Percentiles rank a stretch among this genome's conserved stretches.
phyloP scores from a whole-genome alignment of 257 asterid genomes.

The Dorcoceras hygrometricum region DNA sequence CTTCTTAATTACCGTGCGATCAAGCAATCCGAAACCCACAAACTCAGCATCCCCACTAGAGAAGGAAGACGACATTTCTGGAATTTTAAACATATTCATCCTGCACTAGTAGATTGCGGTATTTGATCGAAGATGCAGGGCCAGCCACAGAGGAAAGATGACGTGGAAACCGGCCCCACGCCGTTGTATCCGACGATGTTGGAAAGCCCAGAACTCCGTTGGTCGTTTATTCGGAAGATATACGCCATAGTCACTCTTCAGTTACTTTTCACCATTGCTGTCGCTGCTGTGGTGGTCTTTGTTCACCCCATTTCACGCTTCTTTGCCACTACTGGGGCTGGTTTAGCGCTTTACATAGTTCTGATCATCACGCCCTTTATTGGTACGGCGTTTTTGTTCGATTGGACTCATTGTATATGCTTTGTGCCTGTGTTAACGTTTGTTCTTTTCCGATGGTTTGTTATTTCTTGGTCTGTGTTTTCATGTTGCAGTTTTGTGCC shows the following conservation, averaged over 20 bases:
- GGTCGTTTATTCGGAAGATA: conserved; percentile 78
- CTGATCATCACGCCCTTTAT: conserved; percentile 57
- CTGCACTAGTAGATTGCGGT: neutral
- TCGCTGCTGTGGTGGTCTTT: conserved; percentile 52
- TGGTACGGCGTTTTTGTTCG: conserved; percentile 29
- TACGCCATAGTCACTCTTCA: conserved; percentile 57
- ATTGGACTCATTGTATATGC: no score
- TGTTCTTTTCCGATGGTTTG: no score
- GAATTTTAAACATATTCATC: no score
- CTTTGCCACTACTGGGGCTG: conserved; percentile 50
- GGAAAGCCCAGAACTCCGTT: conserved; percentile 66
- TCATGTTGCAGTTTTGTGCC: conserved; percentile 55
- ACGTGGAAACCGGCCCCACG: conserved; percentile 48
- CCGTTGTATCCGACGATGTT: conserved; percentile 66
- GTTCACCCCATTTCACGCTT: conserved; percentile 49
- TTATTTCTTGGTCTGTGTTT: neutral
- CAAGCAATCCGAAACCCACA: conserved; percentile 18
- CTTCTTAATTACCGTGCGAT: conserved; percentile 9
- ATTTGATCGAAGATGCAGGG: conserved; percentile 37
- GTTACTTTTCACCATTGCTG: conserved; percentile 60
- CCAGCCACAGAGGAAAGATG: conserved; percentile 41
- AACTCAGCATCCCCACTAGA: conserved; percentile 1
- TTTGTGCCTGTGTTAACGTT: neutral
- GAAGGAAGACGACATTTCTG: neutral
- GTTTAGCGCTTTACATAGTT: conserved; percentile 58